A percentile compares a stretch with the other conserved stretches of the same genome.
phyloP scores from a whole-genome alignment of 768 basidiomycete genomes.

The Megacollybia marginata region DNA sequence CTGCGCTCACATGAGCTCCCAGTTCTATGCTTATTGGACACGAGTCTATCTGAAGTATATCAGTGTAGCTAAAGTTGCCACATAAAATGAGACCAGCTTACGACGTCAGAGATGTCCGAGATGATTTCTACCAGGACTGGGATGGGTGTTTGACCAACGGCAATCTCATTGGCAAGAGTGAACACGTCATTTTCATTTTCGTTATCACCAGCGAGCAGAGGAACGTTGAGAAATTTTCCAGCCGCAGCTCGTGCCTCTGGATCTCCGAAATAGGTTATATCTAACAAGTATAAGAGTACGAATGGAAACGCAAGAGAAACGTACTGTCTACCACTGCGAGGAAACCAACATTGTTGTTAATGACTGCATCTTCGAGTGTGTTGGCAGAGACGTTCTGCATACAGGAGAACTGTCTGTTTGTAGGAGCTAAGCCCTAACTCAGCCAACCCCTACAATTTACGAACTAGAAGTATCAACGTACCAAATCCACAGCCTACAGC shows the following conservation, averaged over 20 bases:
- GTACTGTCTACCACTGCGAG: constrained; percentile 23
- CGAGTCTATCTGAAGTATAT: constrained; percentile 18
- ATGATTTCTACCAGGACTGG: constrained; percentile 22
- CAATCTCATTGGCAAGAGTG: constrained; percentile 18
- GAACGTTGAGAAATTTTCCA: constrained; percentile 23
- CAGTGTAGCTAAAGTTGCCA: no score
- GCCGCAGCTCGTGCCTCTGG: constrained; percentile 13
- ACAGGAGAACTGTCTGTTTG: constrained; percentile 23
- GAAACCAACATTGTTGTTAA: constrained; percentile 21
- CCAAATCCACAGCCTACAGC: constrained; percentile 26
- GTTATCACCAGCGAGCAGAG: constrained; percentile 22
- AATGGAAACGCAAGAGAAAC: constrained; percentile 13
- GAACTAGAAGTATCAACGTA: constrained; percentile 9
- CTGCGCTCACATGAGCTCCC: constrained; percentile 19
- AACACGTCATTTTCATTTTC: constrained; percentile 29
- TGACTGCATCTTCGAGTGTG: constrained; percentile 24
- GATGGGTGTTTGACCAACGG: constrained; percentile 16
- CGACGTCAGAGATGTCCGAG: constrained; percentile 23
- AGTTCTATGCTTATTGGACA: constrained; percentile 22
- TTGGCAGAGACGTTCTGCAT: no score
- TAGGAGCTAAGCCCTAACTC: constrained; percentile 7
- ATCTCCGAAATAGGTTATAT: constrained; percentile 27
- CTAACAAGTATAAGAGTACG: constrained; percentile 5
- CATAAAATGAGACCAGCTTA: no score
- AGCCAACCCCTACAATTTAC: background rate